These are phyloP conservation scores for Chenopodium suecicum DNA, from an alignment of 148 eudicot genomes.

Conservation along the genomic window DNA sequence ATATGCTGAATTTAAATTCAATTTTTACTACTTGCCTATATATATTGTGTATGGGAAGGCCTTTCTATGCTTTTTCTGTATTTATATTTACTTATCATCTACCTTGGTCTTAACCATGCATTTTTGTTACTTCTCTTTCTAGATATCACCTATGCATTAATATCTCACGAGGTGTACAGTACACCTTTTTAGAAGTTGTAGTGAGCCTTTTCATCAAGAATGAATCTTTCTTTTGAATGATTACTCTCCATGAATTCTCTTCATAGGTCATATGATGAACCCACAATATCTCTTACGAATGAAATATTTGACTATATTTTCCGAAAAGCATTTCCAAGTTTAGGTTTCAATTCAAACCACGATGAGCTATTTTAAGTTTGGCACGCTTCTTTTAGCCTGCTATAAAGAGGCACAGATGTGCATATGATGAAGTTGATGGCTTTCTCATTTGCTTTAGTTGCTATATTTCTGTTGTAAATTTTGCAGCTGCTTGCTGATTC, in stretches of 20 bases:
- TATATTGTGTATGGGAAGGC: not conserved
- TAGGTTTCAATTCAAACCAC: not conserved
- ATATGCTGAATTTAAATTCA: not conserved
- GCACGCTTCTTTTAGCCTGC: not conserved
- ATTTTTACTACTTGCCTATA: not conserved
- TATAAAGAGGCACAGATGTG: not conserved
- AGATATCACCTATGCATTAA: not conserved
- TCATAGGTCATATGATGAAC: too few species aligned
- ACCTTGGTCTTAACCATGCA: not conserved
- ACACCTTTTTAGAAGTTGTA: not conserved
- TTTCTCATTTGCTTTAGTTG: not conserved
- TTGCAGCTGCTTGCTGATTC: constrained; percentile 12
- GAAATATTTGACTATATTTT: not conserved
- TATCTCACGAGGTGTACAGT: not conserved
- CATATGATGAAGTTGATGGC: not conserved
- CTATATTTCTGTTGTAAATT: not conserved
- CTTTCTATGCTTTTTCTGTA: not conserved
- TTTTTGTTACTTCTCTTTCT: not conserved
- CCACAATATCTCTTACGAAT: not conserved
- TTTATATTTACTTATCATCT: not conserved
- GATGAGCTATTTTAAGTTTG: not conserved
- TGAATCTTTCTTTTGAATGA: too few species aligned
- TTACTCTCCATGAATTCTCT: too few species aligned
- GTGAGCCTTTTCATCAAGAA: not conserved
- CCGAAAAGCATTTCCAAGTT: not conserved